Evolutionary conservation across 2,329 filamentous ascomycete genomes (phyloP).

Genomic region (Colletotrichum acutatum): DNA sequence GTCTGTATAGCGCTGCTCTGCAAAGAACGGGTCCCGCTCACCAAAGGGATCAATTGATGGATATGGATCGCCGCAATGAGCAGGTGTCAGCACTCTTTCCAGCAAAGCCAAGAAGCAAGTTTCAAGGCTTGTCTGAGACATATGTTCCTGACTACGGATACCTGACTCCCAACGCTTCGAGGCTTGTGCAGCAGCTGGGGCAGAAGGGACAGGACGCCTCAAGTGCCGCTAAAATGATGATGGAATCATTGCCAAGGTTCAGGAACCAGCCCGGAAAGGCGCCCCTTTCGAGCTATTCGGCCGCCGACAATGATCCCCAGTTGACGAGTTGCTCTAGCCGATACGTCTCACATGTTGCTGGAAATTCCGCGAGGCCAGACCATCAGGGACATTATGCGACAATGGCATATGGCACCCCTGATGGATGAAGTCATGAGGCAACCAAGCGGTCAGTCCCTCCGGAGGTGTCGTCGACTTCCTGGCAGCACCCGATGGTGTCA

Average conservation of each 20-base stretch:
- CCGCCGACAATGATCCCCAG: conserved; percentile 20
- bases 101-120: conserved; percentile 25
- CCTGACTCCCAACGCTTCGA: conserved; percentile 26
- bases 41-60: not conserved
- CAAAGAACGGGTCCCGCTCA: conserved; percentile 13
- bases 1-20: conserved; percentile 12
- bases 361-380: conserved; percentile 14
- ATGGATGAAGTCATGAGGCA: conserved; percentile 33
- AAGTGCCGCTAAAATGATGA: conserved; percentile 9
- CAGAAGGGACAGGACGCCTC: conserved; percentile 11
- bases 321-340: conserved; percentile 24
- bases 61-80: conserved; percentile 5
- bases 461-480: not conserved
- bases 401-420: conserved; percentile 25
- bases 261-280: conserved; percentile 24
- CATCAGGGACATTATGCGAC: conserved; percentile 27
- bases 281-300: conserved; percentile 23
- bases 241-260: conserved; percentile 29
- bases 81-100: conserved; percentile 14
- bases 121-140: conserved; percentile 34
- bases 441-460: conserved; percentile 27
- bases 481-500: conserved; percentile 12
- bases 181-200: conserved; percentile 20
- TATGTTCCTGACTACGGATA: conserved; percentile 32
- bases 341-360: conserved; percentile 31